Percentiles rank a stretch among this genome's conserved stretches.
Evolutionary conservation across 768 basidiomycete species (phyloP).

Genomic region (Boletus tomentosulus): DNA sequence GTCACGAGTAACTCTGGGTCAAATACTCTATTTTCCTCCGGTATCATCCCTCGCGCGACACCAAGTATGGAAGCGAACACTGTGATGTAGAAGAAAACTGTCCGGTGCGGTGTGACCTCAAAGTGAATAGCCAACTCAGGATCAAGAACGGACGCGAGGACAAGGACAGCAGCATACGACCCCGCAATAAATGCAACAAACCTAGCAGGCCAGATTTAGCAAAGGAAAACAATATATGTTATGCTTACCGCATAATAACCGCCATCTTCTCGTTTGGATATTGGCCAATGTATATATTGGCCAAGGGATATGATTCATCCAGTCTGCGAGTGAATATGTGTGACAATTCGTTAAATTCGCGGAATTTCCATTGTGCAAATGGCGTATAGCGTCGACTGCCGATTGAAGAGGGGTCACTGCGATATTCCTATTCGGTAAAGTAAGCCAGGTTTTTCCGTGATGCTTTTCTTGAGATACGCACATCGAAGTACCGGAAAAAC

Average conservation of each 20-base stretch:
- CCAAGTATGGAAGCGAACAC: conserved; percentile 87
- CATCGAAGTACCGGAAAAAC: conserved; percentile 99
- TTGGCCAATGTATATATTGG: conserved; percentile 95
- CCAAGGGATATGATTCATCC: conserved; percentile 82
- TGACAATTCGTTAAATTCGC: conserved; percentile 97
- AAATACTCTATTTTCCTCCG: conserved; percentile 89
- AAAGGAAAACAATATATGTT: neutral
- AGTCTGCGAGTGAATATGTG: conserved; percentile 87
- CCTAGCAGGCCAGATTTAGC: conserved; percentile 37
- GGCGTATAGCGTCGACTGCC: conserved; percentile 90
- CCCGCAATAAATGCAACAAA: conserved; percentile 96
- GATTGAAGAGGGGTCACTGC: conserved; percentile 95
- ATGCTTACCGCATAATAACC: conserved; percentile 77
- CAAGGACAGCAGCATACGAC: conserved; percentile 93
- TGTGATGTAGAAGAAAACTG: conserved; percentile 89
- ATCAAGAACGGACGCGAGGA: conserved; percentile 88
- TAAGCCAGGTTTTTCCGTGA: neutral
- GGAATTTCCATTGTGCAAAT: conserved; percentile 96
- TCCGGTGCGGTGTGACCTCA: conserved; percentile 90
- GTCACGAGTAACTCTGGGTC: conserved; percentile 92
- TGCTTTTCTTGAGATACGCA: conserved; percentile 32
- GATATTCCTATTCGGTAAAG: conserved; percentile 73
- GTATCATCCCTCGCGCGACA: conserved; percentile 91
- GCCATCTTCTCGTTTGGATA: conserved; percentile 95
- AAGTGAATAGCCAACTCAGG: conserved; percentile 92